These are phyloP conservation scores for Trametopsis cervina DNA, from an alignment of 768 basidiomycete species.

Conservation along the genomic window DNA sequence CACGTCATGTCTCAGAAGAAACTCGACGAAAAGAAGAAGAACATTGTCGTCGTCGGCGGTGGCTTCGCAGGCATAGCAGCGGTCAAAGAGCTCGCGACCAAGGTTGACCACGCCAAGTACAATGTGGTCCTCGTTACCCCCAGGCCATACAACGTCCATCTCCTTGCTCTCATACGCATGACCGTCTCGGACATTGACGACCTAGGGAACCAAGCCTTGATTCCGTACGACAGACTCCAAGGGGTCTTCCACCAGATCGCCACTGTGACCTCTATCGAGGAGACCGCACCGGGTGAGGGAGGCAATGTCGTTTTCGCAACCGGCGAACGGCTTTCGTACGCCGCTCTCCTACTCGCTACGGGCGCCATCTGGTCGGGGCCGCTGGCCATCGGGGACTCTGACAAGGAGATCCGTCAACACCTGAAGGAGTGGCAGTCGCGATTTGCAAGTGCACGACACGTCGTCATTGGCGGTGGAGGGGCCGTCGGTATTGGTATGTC, in stretches of 20 bases:
- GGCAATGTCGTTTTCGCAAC: conserved; percentile 44
- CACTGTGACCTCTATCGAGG: conserved; percentile 31
- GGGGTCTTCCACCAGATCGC: conserved; percentile 36
- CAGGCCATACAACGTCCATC: conserved; percentile 41
- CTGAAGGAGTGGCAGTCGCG: conserved; percentile 25
- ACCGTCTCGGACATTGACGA: conserved; percentile 37
- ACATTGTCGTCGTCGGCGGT: conserved; percentile 49
- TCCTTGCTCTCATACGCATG: conserved; percentile 48
- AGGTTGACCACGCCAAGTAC: conserved; percentile 40
- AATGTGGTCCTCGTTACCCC: conserved; percentile 49
- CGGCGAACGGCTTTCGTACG: conserved; percentile 45
- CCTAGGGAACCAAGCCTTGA: conserved; percentile 37
- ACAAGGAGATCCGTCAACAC: conserved; percentile 17
- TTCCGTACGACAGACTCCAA: conserved; percentile 44
- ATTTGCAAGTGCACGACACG: conserved; percentile 24
- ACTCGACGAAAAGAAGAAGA: conserved; percentile 16
- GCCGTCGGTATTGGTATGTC: conserved; percentile 36
- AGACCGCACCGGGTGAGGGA: conserved; percentile 23
- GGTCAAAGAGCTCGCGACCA: conserved; percentile 41
- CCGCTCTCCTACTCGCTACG: conserved; percentile 51
- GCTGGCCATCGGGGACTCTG: conserved; percentile 34
- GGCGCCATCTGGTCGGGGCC: conserved; percentile 51
- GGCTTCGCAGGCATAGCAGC: conserved; percentile 44
- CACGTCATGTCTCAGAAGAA: conserved; percentile 12
- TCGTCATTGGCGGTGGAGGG: conserved; percentile 32